Base-by-base conservation (phyloP, 768 basidiomycete species). In the Auricularia heimuer region DNA sequence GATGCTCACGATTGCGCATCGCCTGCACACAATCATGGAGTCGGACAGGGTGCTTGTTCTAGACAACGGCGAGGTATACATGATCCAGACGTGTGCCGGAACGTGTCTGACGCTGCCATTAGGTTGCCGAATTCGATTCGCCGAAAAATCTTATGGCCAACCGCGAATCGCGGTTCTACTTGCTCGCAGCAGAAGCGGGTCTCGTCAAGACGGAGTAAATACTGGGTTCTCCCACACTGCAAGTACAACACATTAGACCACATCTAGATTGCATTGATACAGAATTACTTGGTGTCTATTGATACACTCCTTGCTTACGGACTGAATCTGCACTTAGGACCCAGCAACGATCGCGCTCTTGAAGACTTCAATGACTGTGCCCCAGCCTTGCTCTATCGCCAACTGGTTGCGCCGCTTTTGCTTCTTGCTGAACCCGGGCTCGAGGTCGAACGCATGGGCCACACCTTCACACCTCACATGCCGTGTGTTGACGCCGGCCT, bases 1-100 rank as follows among this genome's bases (percentile, higher is more conserved):
- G 11, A 92, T 94, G 65, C 75, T 96, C 63, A 94, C 91, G 14
- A 92, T 94, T 70, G 92, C 91, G 85, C 85, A 95, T 76, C 84
- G 89, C 33, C 77, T 93, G 37, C 91, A 93, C 72, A 93, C 92
- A 0, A 92, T 93, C 68, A 80, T 92, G 37, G 85, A 91, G 69
- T 93, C 88, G 42, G 86, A 89, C 66, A 83, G 86, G 33, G 85
- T 96, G 18, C 73, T 96, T 35, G 94, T 96, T 1, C 84, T 97
- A 75, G 86, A 88, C 68, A 77, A 84, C 29, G 94, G 94, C n/a
- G 77, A 77, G 80, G 39, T 42, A 42, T 14, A 14, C 7, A 42
- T 42, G 12, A 7, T 7, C 39, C 39, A 8, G 39, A 2, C 12
- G 2, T 14, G 39, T 42, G 39, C 8, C 12, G 39, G 12, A 14